A percentile compares a stretch with the other conserved stretches of the same genome.
Evolutionary conservation across 257 asterid species (phyloP).

Genomic region (Leonotis leonurus): DNA sequence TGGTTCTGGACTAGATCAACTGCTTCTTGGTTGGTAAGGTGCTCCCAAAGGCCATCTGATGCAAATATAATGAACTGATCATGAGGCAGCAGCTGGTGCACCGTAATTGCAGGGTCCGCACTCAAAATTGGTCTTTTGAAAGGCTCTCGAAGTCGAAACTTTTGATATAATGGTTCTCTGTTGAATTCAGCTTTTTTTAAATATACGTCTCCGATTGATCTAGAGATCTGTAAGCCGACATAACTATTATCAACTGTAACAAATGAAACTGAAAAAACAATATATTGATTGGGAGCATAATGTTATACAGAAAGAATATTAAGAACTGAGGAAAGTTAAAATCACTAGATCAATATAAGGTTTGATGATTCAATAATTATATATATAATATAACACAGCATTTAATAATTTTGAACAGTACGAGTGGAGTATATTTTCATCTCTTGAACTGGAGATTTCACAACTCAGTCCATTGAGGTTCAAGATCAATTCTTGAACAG

Average conservation of each 20-base stretch:
- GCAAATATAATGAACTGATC: slow-evolving; percentile 65
- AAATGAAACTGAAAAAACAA: background rate
- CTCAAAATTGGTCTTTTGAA: slow-evolving; percentile 59
- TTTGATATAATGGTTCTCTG: slow-evolving; percentile 60
- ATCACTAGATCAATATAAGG: background rate
- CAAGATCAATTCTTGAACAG: background rate
- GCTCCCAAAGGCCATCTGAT: slow-evolving; percentile 79
- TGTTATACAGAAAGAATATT: background rate
- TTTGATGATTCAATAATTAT: background rate
- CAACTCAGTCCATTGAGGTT: background rate
- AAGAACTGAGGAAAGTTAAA: background rate
- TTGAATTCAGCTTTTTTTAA: slow-evolving; percentile 54
- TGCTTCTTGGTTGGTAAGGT: slow-evolving; percentile 59
- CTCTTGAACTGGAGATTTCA: background rate
- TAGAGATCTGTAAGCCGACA: slow-evolving; percentile 38
- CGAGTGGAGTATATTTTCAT: background rate
- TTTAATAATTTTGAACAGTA: background rate
- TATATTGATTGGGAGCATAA: background rate
- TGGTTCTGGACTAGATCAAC: slow-evolving; percentile 56
- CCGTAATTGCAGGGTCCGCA: slow-evolving; percentile 52
- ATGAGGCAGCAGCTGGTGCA: slow-evolving; percentile 50
- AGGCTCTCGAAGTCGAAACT: slow-evolving; percentile 61
- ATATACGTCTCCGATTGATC: slow-evolving; percentile 66
- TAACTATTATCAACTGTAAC: slow-evolving; percentile 1
- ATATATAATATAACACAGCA: background rate